A percentile compares a stretch with the other conserved stretches of the same genome.
These are phyloP conservation scores for Aspergillus olivimuriae DNA, from an alignment of 495 filamentous ascomycete genomes.

Conservation along the genomic window DNA sequence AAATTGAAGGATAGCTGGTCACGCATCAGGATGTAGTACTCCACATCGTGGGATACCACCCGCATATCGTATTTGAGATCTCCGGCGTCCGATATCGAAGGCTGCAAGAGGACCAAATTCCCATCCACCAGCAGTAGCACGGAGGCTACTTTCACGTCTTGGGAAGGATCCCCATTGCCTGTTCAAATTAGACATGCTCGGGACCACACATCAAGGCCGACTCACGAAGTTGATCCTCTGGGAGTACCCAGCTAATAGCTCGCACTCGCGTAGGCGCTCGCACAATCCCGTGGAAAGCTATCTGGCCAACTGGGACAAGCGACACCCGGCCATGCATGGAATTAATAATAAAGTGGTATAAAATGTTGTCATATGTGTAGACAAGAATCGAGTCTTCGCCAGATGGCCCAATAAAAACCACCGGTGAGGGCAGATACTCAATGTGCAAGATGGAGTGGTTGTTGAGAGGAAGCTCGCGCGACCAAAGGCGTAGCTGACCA, in stretches of 20 bases:
- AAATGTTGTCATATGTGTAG: slow-evolving; percentile 92
- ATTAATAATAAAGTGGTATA: slow-evolving; percentile 88
- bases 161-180: slow-evolving; percentile 87
- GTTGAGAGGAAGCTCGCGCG: slow-evolving; percentile 76
- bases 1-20: slow-evolving; percentile 62
- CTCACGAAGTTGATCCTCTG: slow-evolving; percentile 79
- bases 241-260: slow-evolving; percentile 91
- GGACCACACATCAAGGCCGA: slow-evolving; percentile 3
- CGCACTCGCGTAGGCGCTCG: slow-evolving; percentile 86
- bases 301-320: slow-evolving; percentile 88
- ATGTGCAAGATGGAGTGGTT: slow-evolving; percentile 62
- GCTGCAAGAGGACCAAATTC: slow-evolving; percentile 88
- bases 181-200: slow-evolving; percentile 14
- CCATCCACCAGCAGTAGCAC: slow-evolving; percentile 94
- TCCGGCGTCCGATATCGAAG: slow-evolving; percentile 66
- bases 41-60: slow-evolving; percentile 88
- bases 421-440: slow-evolving; percentile 73
- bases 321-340: slow-evolving; percentile 62
- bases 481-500: slow-evolving; percentile 74
- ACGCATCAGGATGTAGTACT: slow-evolving; percentile 88
- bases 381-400: slow-evolving; percentile 93
- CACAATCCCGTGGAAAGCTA: slow-evolving; percentile 94
- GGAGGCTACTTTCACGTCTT: slow-evolving; percentile 90
- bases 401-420: slow-evolving; percentile 77
- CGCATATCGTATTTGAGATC: slow-evolving; percentile 97